These are phyloP conservation scores for Thalia dealbata DNA, from an alignment of 176 grass and related monocot genomes.

Conservation along the genomic window DNA sequence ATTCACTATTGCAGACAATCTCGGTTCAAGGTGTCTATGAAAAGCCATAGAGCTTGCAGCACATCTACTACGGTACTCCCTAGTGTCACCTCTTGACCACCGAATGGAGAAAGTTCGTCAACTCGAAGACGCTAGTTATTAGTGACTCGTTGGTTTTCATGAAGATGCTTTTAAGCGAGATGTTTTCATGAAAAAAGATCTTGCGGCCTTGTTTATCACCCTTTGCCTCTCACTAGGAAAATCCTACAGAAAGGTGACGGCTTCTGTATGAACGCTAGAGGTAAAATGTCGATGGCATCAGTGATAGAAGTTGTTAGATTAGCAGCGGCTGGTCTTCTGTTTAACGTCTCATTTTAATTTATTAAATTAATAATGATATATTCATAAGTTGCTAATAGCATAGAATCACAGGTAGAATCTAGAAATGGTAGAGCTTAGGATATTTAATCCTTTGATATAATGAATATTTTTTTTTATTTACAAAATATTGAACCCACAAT, in stretches of 20 bases:
- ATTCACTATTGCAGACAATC: constrained; percentile 46
- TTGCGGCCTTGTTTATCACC: too few relatives aligned
- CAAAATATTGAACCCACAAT: too few relatives aligned
- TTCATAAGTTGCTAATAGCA: too few relatives aligned
- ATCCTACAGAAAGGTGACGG: not conserved
- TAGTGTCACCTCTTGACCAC: constrained; percentile 76
- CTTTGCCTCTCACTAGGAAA: too few relatives aligned
- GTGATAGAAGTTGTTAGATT: constrained; percentile 14
- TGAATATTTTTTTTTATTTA: too few relatives aligned
- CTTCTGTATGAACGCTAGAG: constrained; percentile 23
- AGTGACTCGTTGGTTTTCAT: constrained; percentile 52
- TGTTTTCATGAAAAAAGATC: constrained; percentile 31
- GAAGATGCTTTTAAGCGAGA: not conserved
- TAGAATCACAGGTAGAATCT: too few relatives aligned
- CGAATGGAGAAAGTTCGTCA: constrained; percentile 68
- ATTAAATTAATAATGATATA: too few relatives aligned
- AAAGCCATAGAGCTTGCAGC: constrained; percentile 31
- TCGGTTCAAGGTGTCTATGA: constrained; percentile 30
- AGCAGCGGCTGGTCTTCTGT: too few relatives aligned
- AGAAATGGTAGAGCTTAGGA: too few relatives aligned
- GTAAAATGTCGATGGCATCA: constrained; percentile 27
- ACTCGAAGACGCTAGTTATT: constrained; percentile 54
- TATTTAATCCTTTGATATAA: too few relatives aligned
- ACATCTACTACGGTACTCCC: constrained; percentile 75
- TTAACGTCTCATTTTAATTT: too few relatives aligned